Conservation (phyloP, 805 yeast genomes). For the Metschnikowia borealis region DNA sequence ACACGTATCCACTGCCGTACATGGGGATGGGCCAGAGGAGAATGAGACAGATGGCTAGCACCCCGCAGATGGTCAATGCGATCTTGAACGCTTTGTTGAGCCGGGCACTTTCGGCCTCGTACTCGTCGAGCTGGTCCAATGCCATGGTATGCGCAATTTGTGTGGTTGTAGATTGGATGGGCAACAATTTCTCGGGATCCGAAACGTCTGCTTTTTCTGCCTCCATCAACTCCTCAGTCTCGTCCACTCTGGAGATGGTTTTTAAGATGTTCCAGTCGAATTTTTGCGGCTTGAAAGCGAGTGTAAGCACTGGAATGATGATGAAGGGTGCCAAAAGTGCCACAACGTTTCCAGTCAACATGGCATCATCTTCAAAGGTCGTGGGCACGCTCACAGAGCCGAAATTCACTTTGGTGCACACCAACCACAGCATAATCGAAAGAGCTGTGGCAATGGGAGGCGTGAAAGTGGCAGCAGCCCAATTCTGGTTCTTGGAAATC, state of each 20-base stretch:
- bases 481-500: conserved; percentile 62
- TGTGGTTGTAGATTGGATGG: conserved; percentile 36
- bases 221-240: conserved; percentile 56
- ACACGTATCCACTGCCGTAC: conserved; percentile 77
- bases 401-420: conserved; percentile 31
- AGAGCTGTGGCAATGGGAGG: conserved; percentile 75
- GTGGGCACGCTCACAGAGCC: conserved; percentile 32
- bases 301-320: conserved; percentile 62
- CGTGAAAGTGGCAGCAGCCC: conserved; percentile 63
- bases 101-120: conserved; percentile 47
- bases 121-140: conserved; percentile 15
- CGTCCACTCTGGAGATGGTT: conserved; percentile 62
- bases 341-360: conserved; percentile 85
- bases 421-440: conserved; percentile 62
- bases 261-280: conserved; percentile 70
- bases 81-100: conserved; percentile 55
- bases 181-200: conserved; percentile 28
- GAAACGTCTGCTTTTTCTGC: conserved; percentile 25
- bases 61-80: conserved; percentile 58
- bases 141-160: conserved; percentile 39
- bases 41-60: conserved; percentile 59
- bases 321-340: conserved; percentile 72
- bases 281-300: conserved; percentile 61
- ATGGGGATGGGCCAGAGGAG: conserved; percentile 93
- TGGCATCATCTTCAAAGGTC: conserved; percentile 83